These are phyloP conservation scores for Margaritispora aquatica DNA, from an alignment of 495 filamentous ascomycete species.

Conservation along the genomic window DNA sequence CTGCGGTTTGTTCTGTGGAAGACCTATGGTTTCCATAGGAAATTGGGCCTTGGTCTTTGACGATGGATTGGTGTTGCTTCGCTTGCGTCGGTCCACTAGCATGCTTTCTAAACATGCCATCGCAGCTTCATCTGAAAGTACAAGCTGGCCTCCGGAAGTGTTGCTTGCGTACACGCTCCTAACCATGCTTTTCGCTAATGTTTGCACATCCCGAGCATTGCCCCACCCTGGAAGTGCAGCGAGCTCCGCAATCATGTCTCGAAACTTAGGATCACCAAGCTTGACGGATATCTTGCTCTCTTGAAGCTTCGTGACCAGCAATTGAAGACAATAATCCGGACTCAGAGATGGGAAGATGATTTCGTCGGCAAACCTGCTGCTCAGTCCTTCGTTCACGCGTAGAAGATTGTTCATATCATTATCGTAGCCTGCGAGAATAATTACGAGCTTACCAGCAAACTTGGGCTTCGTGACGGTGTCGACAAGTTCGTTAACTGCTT, in stretches of 20 bases:
- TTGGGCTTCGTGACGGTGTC: conserved; percentile 53
- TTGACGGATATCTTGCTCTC: conserved; percentile 17
- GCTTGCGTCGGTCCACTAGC: conserved; percentile 35
- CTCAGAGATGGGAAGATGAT: conserved; percentile 36
- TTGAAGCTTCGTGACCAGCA: conserved; percentile 28
- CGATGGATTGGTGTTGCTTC: too few relatives aligned
- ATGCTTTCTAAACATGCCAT: conserved; percentile 34
- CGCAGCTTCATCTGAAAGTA: conserved; percentile 27
- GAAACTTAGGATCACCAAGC: not conserved
- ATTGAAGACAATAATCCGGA: conserved; percentile 35
- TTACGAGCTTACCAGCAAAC: conserved; percentile 51
- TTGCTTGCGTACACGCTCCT: conserved; percentile 11
- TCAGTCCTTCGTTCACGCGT: conserved; percentile 40
- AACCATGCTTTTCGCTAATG: conserved; percentile 47
- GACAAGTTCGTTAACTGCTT: conserved; percentile 62
- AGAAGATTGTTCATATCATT: conserved; percentile 57
- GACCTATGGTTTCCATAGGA: too few relatives aligned
- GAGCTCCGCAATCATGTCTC: conserved; percentile 38
- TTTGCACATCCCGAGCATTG: conserved; percentile 61
- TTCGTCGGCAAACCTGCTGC: conserved; percentile 46
- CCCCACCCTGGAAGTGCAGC: conserved; percentile 51
- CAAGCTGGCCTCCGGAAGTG: conserved; percentile 8
- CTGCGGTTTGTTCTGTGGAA: not conserved
- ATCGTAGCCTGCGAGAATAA: conserved; percentile 65
- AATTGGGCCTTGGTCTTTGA: too few relatives aligned